A percentile compares a stretch with the other conserved stretches of the same genome.
Evolutionary conservation across 2,329 filamentous ascomycete species (phyloP).

Genomic region (Arthrobotrys musiformis): DNA sequence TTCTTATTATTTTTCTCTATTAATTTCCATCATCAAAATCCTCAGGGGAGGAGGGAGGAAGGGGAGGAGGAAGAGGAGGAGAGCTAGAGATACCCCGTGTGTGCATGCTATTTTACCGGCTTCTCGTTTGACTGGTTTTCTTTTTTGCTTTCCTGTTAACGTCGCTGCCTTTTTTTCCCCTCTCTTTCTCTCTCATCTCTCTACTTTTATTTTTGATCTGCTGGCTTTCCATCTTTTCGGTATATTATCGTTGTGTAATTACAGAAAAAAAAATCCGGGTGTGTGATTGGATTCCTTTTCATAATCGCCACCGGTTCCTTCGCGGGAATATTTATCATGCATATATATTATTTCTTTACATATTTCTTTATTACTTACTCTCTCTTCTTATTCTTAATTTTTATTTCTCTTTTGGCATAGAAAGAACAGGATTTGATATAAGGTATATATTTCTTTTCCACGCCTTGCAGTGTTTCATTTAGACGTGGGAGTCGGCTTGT

Average conservation of each 20-base stretch:
- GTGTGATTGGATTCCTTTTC: slow-evolving; percentile 34
- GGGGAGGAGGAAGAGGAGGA: slow-evolving; percentile 12
- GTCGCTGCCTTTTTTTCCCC: not conserved
- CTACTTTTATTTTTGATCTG: no score
- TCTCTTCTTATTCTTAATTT: not conserved
- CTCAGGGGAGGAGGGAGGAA: not conserved
- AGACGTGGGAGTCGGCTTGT: not conserved
- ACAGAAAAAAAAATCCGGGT: slow-evolving; percentile 36
- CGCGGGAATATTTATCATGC: slow-evolving; percentile 41
- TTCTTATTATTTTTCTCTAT: slow-evolving; percentile 39
- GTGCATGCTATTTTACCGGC: slow-evolving; percentile 44
- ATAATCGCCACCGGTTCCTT: slow-evolving; percentile 26
- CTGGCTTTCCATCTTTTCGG: slow-evolving; percentile 56
- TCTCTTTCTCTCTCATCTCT: no score
- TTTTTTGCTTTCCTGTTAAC: slow-evolving; percentile 29
- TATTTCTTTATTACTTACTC: not conserved
- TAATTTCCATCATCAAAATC: slow-evolving; percentile 29
- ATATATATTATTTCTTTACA: slow-evolving; percentile 20
- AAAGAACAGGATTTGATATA: no score
- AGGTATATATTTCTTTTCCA: slow-evolving; percentile 7
- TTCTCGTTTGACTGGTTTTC: slow-evolving; percentile 37
- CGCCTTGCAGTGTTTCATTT: not conserved
- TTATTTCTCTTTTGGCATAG: not conserved
- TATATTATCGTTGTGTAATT: slow-evolving; percentile 58
- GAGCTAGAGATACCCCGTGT: slow-evolving; percentile 46